phyloP scores from a whole-genome alignment of 257 asterid species.

The Osmanthus fragrans region DNA sequence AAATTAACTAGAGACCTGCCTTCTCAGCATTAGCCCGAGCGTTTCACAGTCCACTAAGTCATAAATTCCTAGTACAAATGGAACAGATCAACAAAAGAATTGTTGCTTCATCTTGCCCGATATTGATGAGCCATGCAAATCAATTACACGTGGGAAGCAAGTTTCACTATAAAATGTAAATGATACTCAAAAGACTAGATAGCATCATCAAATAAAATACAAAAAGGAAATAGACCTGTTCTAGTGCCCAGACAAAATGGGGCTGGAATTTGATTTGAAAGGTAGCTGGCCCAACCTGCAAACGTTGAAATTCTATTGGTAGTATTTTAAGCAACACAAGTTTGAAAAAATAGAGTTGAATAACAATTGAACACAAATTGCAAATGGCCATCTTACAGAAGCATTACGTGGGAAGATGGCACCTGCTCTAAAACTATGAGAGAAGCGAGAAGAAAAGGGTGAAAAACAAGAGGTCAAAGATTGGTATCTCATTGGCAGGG shows the following conservation, averaged over 20 bases:
- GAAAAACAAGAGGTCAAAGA: neutral
- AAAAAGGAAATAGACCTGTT: constrained; percentile 54
- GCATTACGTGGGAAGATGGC: neutral
- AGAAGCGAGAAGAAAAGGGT: neutral
- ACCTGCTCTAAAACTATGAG: neutral
- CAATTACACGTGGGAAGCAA: neutral
- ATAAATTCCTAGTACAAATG: neutral
- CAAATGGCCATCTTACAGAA: neutral
- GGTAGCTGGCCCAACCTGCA: constrained; percentile 87
- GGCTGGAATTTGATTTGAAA: constrained; percentile 75
- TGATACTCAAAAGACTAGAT: neutral
- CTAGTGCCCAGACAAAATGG: constrained; percentile 86
- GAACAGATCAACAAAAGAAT: neutral
- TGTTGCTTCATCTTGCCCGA: neutral
- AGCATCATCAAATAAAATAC: neutral
- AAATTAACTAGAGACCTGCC: neutral
- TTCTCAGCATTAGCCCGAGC: neutral
- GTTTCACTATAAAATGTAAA: neutral
- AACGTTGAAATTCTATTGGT: constrained; percentile 16
- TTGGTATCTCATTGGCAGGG: neutral
- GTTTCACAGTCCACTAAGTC: neutral
- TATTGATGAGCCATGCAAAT: neutral
- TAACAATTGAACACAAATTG: neutral
- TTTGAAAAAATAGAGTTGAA: neutral
- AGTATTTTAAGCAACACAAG: neutral